Evolutionary conservation across 257 asterid species (phyloP), one percentile per base, ranked within the genome.

Genomic region (Solanum bulbocastanum): DNA sequence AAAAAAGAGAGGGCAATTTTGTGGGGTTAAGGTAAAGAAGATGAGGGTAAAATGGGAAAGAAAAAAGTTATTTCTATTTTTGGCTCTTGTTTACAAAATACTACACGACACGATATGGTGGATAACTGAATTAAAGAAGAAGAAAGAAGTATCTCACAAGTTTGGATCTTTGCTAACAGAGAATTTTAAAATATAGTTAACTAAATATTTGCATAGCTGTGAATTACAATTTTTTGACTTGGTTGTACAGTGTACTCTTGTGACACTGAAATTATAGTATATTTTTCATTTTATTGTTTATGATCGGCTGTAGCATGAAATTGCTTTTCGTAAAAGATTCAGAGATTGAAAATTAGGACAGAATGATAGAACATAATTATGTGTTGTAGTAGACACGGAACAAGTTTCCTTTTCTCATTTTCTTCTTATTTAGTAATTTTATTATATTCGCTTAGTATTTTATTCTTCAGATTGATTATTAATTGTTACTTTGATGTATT

Each of bases 251-350:
- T 52, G 36, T n/a, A 40, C 7, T n/a, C 56, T 14, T 76, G 83
- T n/a, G 36, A 25, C 36, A 4, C 7, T 8, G 16, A 25, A 8
- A 42, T 7, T 9, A 49, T 16, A 20, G 44, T 18, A 23, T 42
- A 11, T 23, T 39, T 75, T 37, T 16, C 0, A 1, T 33, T 3
- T 30, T 14, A 25, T 27, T 2, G 0, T 66, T 66, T 5, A 5
- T 66, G 18, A 11, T 25, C 8, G 0, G 1, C 1, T 1, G 2
- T 11, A 4, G 7, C 15, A 25, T 1, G 2, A 65, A 0, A 66
- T 66, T 1, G 8, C 0, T 10, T 65, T 18, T 16, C 0, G 0
- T 0, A 66, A 66, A n/a, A 66, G 2, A 25, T 5, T 66, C 1
- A 0, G 0, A 66, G 1, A 25, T 2, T 2, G 9, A 66, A 14